These are phyloP conservation scores for Vitis riparia DNA, from an alignment of 164 flowering plant species.

Conservation along the genomic window DNA sequence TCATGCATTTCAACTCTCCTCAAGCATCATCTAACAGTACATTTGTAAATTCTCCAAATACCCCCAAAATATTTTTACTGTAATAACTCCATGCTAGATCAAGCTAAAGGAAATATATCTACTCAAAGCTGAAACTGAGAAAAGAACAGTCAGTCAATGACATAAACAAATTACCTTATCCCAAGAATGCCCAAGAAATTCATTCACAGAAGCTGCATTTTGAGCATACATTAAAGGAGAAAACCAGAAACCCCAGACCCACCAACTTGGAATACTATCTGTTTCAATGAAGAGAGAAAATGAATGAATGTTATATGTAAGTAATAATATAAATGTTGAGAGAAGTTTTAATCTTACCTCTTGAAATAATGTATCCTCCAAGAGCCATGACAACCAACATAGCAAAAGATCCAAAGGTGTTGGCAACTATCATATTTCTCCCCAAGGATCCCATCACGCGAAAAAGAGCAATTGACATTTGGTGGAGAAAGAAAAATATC, in stretches of 20 bases:
- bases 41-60: neutral
- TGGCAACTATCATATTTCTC: slow-evolving; percentile 89
- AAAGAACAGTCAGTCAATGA: neutral
- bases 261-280: slow-evolving; percentile 91
- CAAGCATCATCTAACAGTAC: neutral
- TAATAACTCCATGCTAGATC: neutral
- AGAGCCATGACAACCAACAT: slow-evolving; percentile 94
- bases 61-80: neutral
- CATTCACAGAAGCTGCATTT: slow-evolving; percentile 92
- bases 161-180: slow-evolving; percentile 56
- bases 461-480: slow-evolving; percentile 85
- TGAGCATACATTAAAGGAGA: slow-evolving; percentile 98
- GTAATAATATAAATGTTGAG: slow-evolving; percentile 2
- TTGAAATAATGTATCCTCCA: slow-evolving; percentile 87
- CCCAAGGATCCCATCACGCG: slow-evolving; percentile 94
- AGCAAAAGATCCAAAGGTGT: slow-evolving; percentile 97
- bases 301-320: slow-evolving; percentile 1
- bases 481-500: slow-evolving; percentile 81
- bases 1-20: neutral
- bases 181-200: slow-evolving; percentile 96
- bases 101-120: neutral
- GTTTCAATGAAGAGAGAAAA: slow-evolving; percentile 23
- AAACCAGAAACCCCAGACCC: slow-evolving; percentile 99
- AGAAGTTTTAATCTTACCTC: slow-evolving; percentile 51
- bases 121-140: neutral